Percentiles rank a stretch among this genome's conserved stretches.
phyloP scores from a whole-genome alignment of 2,329 filamentous ascomycete genomes.

The Botrytis fragariae region DNA sequence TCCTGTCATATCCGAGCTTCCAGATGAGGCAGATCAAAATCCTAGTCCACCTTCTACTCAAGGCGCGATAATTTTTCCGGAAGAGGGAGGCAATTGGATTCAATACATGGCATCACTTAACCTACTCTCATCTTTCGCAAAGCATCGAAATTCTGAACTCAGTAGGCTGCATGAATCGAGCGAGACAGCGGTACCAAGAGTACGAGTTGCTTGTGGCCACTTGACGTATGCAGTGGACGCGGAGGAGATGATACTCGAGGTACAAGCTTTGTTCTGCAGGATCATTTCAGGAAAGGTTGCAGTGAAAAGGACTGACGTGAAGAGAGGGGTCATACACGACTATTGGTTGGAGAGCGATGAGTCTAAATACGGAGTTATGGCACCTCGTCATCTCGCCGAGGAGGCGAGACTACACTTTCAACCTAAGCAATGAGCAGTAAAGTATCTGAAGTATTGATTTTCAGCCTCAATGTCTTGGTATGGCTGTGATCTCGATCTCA shows the following conservation, averaged over 20 bases:
- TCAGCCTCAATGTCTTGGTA: slow-evolving; percentile 17
- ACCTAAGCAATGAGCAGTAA: background rate
- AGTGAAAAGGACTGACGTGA: slow-evolving; percentile 35
- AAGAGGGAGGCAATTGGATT: slow-evolving; percentile 41
- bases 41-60: slow-evolving; percentile 26
- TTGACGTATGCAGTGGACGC: slow-evolving; percentile 41
- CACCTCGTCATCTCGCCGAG: slow-evolving; percentile 39
- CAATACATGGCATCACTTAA: slow-evolving; percentile 42
- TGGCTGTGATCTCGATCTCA: background rate
- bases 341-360: slow-evolving; percentile 40
- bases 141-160: slow-evolving; percentile 37
- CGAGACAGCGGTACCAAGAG: slow-evolving; percentile 29
- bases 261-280: slow-evolving; percentile 38
- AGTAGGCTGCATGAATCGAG: slow-evolving; percentile 26
- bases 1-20: slow-evolving; percentile 37
- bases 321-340: slow-evolving; percentile 39
- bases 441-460: slow-evolving; percentile 5
- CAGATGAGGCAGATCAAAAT: slow-evolving; percentile 23
- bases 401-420: slow-evolving; percentile 34
- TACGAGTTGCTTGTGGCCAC: slow-evolving; percentile 41
- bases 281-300: slow-evolving; percentile 40
- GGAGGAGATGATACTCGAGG: slow-evolving; percentile 39
- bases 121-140: slow-evolving; percentile 39
- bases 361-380: slow-evolving; percentile 40
- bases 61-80: slow-evolving; percentile 42